A percentile compares a stretch with the other conserved stretches of the same genome.
phyloP scores from a whole-genome alignment of 441 rosid species.

The Kokia cookei region DNA sequence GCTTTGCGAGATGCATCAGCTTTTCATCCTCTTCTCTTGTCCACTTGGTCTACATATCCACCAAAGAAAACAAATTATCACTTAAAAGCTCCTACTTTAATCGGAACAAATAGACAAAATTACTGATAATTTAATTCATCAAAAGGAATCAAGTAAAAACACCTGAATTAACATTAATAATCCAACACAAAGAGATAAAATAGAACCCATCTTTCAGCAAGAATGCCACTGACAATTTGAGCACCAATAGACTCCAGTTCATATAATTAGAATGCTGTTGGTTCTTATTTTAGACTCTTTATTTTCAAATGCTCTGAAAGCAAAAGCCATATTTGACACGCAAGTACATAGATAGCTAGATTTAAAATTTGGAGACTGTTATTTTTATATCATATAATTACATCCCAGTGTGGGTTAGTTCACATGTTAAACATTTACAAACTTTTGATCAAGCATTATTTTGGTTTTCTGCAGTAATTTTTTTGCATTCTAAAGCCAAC shows the following conservation, averaged over 20 bases:
- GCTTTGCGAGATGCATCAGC: constrained; percentile 95
- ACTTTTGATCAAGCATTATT: not conserved
- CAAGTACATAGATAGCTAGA: not conserved
- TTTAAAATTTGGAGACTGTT: not conserved
- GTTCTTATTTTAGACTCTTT: not conserved
- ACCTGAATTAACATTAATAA: not conserved
- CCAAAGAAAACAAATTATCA: constrained; percentile 11
- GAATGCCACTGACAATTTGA: not conserved
- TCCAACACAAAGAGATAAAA: not conserved
- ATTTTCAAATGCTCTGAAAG: not conserved
- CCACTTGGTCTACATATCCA: constrained; percentile 78
- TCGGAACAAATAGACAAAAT: not conserved
- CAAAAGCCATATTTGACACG: not conserved
- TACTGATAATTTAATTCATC: not conserved
- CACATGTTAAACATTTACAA: not conserved
- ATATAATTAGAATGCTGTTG: not conserved
- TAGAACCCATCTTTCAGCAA: not conserved
- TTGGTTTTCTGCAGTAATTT: not conserved
- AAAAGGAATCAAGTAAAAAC: not conserved
- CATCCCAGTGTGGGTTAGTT: not conserved
- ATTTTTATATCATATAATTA: not conserved
- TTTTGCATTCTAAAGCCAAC: not conserved
- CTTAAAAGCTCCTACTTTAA: not conserved
- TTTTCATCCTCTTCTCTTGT: constrained; percentile 98
- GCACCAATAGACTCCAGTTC: not conserved